A percentile compares a stretch with the other conserved stretches of the same genome.
Conservation (phyloP, 2,329 filamentous ascomycete genomes). For the Cladophialophora bantiana region DNA sequence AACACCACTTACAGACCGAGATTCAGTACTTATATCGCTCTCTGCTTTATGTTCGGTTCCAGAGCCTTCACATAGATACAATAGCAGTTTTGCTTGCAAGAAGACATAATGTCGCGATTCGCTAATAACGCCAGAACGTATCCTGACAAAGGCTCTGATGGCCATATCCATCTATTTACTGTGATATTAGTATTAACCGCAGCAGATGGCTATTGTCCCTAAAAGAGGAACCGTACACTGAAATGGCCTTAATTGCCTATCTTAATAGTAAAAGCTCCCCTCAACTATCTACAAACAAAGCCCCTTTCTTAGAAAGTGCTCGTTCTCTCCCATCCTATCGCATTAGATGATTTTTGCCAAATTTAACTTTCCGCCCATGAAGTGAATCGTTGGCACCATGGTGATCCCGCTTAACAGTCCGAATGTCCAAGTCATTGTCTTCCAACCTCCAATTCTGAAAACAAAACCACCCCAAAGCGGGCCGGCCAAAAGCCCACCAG, state of each 20-base stretch:
- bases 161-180: background rate
- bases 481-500: conserved; percentile 64
- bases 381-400: background rate
- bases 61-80: too few relatives aligned
- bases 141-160: background rate
- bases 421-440: conserved; percentile 42
- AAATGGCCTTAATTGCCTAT: background rate
- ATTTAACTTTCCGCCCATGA: background rate
- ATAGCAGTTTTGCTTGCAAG: background rate
- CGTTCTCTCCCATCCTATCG: background rate
- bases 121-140: too few relatives aligned
- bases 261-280: background rate
- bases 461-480: conserved; percentile 63
- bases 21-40: too few relatives aligned
- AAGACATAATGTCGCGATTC: background rate
- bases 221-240: background rate
- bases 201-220: background rate
- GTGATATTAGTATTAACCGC: background rate
- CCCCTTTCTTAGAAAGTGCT: too few relatives aligned
- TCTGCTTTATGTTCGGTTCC: too few relatives aligned
- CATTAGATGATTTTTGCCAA: background rate
- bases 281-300: background rate
- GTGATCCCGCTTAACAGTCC: conserved; percentile 38
- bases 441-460: conserved; percentile 46
- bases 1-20: too few relatives aligned